A percentile compares a stretch with the other conserved stretches of the same genome.
Evolutionary conservation across 805 yeast genomes (phyloP).

Genomic region (Metschnikowia borealis): DNA sequence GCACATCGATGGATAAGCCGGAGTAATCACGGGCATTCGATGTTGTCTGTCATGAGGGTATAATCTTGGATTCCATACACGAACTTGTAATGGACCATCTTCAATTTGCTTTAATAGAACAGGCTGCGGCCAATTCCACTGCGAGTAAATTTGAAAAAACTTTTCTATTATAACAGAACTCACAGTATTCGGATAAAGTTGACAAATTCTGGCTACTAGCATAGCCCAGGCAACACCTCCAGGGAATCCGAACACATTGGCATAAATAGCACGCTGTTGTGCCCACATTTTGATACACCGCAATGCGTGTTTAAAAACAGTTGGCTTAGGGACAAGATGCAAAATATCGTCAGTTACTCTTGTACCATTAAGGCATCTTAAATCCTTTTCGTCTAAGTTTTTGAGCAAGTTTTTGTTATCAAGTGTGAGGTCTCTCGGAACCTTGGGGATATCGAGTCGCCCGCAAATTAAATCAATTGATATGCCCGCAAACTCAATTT

Average conservation of each 20-base stretch:
- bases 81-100: constrained; percentile 93
- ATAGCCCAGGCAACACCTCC: constrained; percentile 99
- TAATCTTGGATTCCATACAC: constrained; percentile 94
- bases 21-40: constrained; percentile 96
- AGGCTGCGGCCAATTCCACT: constrained; percentile 99
- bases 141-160: constrained; percentile 77
- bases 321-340: constrained; percentile 84
- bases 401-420: constrained; percentile 80
- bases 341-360: constrained; percentile 95
- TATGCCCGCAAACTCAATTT: constrained; percentile 83
- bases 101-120: constrained; percentile 89
- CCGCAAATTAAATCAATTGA: constrained; percentile 91
- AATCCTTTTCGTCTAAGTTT: constrained; percentile 87
- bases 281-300: constrained; percentile 97
- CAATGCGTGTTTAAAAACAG: constrained; percentile 87
- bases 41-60: constrained; percentile 88
- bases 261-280: constrained; percentile 88
- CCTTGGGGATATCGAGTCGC: constrained; percentile 73
- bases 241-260: constrained; percentile 93
- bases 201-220: constrained; percentile 97
- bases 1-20: constrained; percentile 98
- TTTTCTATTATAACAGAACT: constrained; percentile 87
- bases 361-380: constrained; percentile 90
- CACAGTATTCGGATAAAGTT: constrained; percentile 92
- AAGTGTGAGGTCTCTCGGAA: constrained; percentile 69